Evolutionary conservation across 345 rosid species (phyloP), one percentile per base, ranked within the genome.

Genomic region (Aquilaria malaccensis): DNA sequence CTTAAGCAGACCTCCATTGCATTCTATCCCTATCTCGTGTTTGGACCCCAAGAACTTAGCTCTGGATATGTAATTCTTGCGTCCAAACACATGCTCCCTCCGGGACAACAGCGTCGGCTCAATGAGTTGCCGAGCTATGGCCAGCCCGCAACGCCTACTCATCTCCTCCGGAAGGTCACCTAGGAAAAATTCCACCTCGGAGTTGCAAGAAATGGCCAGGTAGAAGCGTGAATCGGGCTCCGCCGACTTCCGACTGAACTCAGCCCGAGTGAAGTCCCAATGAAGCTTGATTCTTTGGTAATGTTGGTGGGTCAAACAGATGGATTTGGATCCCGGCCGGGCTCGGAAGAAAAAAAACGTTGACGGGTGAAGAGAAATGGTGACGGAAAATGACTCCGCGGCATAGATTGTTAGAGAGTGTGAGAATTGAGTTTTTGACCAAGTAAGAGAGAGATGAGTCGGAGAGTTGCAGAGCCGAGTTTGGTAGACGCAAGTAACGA

Each of bases 41-140:
- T 66, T 78, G 22, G 81, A 66, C 48, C 87, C 87, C 70, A 76
- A 56, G 66, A 83, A 80, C 33, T 76, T 62, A 6, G 74, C 83
- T 50, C 77, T 66, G 2, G 79, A 71, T 22, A 59, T 30, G 58
- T 80, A 83, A 45, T 56, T 72, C 75, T 63, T 70, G 32, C 59
- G 62, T 0, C 87, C 87, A 69, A 83, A 78, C 37, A 78, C 83
- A 59, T 83, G 87, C 58, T 80, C 85, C 50, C 85, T 74, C 55
- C 74, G 57, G 9, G 83, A 77, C 66, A 83, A 4, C 41, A 78
- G 70, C 2, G 62, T 46, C 3, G 81, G 76, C 33, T 71, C 79
- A 1, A 61, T 15, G 4, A 69, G 13, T 9, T 68, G 71, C 29
- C 65, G 63, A 54, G 68, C 47, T 70, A 58, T 7, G 46, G 48